Evolutionary conservation across 306 rosid species (phyloP).

Genomic region (Rubus idaeus): DNA sequence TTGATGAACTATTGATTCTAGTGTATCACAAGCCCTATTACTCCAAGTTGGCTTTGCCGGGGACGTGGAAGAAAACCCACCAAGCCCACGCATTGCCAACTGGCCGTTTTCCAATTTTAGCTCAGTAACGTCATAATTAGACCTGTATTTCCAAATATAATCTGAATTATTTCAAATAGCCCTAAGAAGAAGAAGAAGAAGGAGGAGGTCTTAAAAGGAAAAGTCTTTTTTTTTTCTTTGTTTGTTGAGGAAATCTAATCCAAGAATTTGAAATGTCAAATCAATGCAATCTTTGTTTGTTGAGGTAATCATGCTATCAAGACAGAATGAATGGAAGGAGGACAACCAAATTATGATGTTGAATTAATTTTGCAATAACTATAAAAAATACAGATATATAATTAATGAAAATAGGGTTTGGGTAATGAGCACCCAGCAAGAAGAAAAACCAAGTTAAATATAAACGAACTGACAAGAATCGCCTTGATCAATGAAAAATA

Average conservation of each 20-base stretch:
- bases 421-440: background rate
- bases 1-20: slow-evolving; percentile 65
- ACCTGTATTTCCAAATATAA: slow-evolving; percentile 31
- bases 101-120: slow-evolving; percentile 61
- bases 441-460: background rate
- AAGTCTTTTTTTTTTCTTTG: background rate
- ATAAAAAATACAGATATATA: background rate
- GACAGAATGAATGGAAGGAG: background rate
- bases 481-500: background rate
- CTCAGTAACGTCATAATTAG: slow-evolving; percentile 46
- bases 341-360: background rate
- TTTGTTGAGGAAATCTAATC: background rate
- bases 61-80: slow-evolving; percentile 36
- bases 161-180: background rate
- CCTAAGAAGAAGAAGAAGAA: background rate
- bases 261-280: background rate
- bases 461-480: background rate
- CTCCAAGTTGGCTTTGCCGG: slow-evolving; percentile 48
- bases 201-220: too few relatives aligned
- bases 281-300: background rate
- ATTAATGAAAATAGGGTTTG: background rate
- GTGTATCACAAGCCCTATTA: slow-evolving; percentile 45
- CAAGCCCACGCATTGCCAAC: slow-evolving; percentile 47
- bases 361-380: background rate
- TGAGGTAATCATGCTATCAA: too few relatives aligned